These are phyloP conservation scores for Neofusicoccum laricinum DNA, from an alignment of 2,329 filamentous ascomycete species.

Conservation along the genomic window DNA sequence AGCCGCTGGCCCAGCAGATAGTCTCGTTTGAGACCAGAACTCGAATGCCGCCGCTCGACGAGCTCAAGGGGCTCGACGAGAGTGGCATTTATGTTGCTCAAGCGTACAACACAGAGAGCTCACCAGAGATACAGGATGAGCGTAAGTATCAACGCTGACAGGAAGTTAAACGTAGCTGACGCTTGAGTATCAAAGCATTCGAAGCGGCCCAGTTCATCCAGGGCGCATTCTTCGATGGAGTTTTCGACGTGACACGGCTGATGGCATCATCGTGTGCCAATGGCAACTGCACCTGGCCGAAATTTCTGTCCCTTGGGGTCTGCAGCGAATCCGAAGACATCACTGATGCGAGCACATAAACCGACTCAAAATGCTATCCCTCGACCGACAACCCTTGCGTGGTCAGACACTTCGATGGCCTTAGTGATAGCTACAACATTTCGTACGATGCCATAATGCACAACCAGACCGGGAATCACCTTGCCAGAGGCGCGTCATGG, in stretches of 20 bases:
- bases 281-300: constrained; percentile 2
- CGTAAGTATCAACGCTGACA: background rate
- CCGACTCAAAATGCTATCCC: background rate
- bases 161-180: background rate
- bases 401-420: too few species aligned
- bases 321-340: background rate
- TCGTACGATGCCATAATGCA: too few species aligned
- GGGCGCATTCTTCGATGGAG: constrained; percentile 3
- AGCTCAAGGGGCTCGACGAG: background rate
- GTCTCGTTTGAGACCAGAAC: constrained; percentile 15
- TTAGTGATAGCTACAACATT: too few species aligned
- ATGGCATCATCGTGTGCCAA: background rate
- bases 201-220: background rate
- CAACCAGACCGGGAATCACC: too few species aligned
- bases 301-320: background rate
- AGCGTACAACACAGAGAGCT: background rate
- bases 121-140: too few species aligned
- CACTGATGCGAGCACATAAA: background rate
- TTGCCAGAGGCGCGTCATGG: too few species aligned
- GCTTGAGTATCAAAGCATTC: background rate
- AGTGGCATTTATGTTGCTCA: background rate
- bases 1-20: constrained; percentile 19
- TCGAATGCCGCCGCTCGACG: background rate
- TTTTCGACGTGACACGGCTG: background rate
- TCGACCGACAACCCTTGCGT: background rate